phyloP scores from a whole-genome alignment of 306 rosid species.

The Malus fusca region DNA sequence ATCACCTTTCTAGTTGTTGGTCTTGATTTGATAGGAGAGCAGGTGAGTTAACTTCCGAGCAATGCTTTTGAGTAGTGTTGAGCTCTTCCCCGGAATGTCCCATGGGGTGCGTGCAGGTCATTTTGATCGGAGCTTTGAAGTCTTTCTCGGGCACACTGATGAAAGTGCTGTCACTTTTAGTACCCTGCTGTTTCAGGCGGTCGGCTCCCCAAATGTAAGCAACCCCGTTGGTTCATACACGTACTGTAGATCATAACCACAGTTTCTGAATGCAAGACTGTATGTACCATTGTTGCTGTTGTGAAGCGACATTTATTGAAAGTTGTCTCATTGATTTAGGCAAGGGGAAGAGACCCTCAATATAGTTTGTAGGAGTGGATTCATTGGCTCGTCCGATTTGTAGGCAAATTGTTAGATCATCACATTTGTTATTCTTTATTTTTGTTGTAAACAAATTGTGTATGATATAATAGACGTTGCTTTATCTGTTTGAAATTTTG shows the following conservation, averaged over 20 bases:
- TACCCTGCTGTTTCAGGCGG: slow-evolving; percentile 9
- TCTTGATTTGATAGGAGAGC: slow-evolving; percentile 95
- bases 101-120: slow-evolving; percentile 4
- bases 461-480: slow-evolving; percentile 20
- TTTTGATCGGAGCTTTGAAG: not conserved
- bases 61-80: slow-evolving; percentile 14
- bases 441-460: slow-evolving; percentile 26
- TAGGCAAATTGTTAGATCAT: slow-evolving; percentile 22
- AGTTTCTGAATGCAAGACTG: slow-evolving; percentile 27
- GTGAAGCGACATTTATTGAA: slow-evolving; percentile 21
- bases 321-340: not conserved
- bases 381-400: slow-evolving; percentile 12
- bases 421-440: slow-evolving; percentile 41
- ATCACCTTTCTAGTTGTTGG: slow-evolving; percentile 88
- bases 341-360: slow-evolving; percentile 3
- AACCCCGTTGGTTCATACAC: slow-evolving; percentile 28
- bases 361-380: slow-evolving; percentile 5
- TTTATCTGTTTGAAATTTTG: slow-evolving; percentile 20
- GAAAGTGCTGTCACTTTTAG: slow-evolving; percentile 20
- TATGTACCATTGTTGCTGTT: slow-evolving; percentile 27
- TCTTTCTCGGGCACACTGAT: not conserved
- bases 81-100: slow-evolving; percentile 19
- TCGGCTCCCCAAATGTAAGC: slow-evolving; percentile 36
- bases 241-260: slow-evolving; percentile 18
- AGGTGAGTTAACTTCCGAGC: slow-evolving; percentile 55